Percentiles rank a stretch among this genome's conserved stretches.
These are phyloP conservation scores for Colletotrichum liaoningense DNA, from an alignment of 2,329 filamentous ascomycete genomes.

Conservation along the genomic window DNA sequence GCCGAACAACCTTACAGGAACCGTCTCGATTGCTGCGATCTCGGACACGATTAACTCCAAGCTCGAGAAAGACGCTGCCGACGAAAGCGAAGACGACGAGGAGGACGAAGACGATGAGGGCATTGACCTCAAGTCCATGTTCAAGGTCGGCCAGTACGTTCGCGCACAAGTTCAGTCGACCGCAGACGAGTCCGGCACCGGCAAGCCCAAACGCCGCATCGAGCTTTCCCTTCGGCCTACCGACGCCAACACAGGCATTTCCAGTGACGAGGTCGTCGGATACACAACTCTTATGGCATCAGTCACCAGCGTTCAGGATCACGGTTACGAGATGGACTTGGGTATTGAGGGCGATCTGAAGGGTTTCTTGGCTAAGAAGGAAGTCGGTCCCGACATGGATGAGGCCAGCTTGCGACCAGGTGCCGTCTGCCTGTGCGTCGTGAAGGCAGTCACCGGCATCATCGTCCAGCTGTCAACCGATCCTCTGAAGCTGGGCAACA, in stretches of 20 bases:
- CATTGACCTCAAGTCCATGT: constrained; percentile 80
- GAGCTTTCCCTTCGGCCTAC: constrained; percentile 87
- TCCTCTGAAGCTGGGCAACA: constrained; percentile 74
- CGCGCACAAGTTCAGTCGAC: constrained; percentile 86
- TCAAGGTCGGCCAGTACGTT: constrained; percentile 87
- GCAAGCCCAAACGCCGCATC: constrained; percentile 82
- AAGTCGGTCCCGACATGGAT: constrained; percentile 75
- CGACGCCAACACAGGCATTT: constrained; percentile 81
- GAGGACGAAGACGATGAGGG: constrained; percentile 64
- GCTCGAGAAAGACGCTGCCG: constrained; percentile 74
- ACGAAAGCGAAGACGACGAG: constrained; percentile 67
- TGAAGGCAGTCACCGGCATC: constrained; percentile 82
- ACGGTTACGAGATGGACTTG: constrained; percentile 93
- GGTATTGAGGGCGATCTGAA: constrained; percentile 75
- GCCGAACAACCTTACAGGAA: constrained; percentile 92
- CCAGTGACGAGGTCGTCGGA: constrained; percentile 77
- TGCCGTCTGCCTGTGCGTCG: constrained; percentile 84
- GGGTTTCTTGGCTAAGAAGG: constrained; percentile 88
- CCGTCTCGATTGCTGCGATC: constrained; percentile 91
- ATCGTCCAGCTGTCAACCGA: constrained; percentile 88
- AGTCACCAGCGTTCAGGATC: constrained; percentile 92
- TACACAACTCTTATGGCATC: constrained; percentile 88
- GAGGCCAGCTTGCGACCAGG: constrained; percentile 82
- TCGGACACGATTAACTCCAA: constrained; percentile 82
- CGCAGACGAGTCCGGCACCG: constrained; percentile 68